Evolutionary conservation across 1,284 basidiomycete species (phyloP), one percentile per base, ranked within the genome.

Genomic region (Polyporus tsugae): DNA sequence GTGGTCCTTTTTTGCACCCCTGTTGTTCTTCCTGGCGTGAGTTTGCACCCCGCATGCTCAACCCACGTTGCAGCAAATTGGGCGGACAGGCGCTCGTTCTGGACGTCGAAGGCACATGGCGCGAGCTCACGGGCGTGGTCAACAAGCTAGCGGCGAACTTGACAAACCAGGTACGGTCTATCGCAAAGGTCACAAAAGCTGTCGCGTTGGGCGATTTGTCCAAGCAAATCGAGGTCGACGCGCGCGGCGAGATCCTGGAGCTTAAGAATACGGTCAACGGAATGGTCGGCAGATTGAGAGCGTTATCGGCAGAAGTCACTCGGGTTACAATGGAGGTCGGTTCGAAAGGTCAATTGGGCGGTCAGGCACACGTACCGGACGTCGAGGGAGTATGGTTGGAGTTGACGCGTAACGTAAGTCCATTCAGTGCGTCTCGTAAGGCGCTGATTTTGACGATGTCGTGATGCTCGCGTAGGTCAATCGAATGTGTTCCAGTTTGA

Each of bases 221-320:
- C 42, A 95, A 97, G 78, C 96, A 98, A 78, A 99, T 99, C 75
- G 95, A 97, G 66, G 97, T 99, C 75, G 94, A 98, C 77, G 97
- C 97, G 1, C 91, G 93, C 55, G 97, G 98, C 49, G 98, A 99
- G 81, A 98, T 99, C 65, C 85, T 98, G 64, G 97, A 99, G 81
- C 84, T 99, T 77, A 99, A 99, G 84, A 96, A 97, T 71, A 99
- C 96, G 44, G 96, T 99, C 80, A 99, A 99, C 78, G 94, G 94
- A 80, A 99, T 98, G 98, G 96, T 97, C 55, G 91, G 96, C 72
- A 86, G 94, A 76, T 85, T 99, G 44, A 89, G 97, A 65, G 89
- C 94, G 67, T 83, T 99, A 68, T 97, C 98, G 46, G 95, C 95
- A 35, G 98, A 99, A 83, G 97, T 99, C 68, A 98, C 96, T 33